Percentiles rank a stretch among this genome's conserved stretches.
These are phyloP conservation scores for Venturiaceae sp. DNA, from an alignment of 2,329 filamentous ascomycete species.

Conservation along the genomic window DNA sequence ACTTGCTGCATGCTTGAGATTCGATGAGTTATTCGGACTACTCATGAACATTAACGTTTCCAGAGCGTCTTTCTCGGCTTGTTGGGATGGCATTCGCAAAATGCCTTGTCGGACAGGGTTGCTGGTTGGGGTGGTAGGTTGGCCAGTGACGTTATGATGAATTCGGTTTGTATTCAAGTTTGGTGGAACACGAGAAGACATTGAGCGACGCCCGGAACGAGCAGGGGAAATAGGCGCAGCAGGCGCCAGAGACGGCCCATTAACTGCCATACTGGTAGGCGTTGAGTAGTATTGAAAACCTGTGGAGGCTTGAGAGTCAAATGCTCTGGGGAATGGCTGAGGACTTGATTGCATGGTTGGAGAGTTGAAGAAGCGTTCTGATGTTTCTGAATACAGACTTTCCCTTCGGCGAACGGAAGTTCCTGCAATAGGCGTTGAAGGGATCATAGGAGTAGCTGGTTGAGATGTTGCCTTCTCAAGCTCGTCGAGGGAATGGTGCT, in stretches of 20 bases:
- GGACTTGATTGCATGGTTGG: slow-evolving; percentile 3
- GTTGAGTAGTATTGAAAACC: slow-evolving; percentile 8
- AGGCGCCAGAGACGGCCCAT: slow-evolving; percentile 19
- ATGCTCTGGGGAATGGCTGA: not conserved
- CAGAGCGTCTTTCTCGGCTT: slow-evolving; percentile 69
- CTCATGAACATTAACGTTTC: slow-evolving; percentile 76
- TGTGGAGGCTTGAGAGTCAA: not conserved
- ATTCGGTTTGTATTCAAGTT: slow-evolving; percentile 24
- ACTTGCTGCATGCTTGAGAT: slow-evolving; percentile 25
- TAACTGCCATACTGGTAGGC: slow-evolving; percentile 17
- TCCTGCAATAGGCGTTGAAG: not conserved
- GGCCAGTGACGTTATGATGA: slow-evolving; percentile 14
- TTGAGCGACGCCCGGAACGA: slow-evolving; percentile 24
- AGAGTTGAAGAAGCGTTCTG: slow-evolving; percentile 4
- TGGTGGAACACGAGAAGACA: slow-evolving; percentile 21
- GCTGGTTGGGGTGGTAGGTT: slow-evolving; percentile 14
- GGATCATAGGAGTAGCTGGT: not conserved
- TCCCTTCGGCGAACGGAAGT: not conserved
- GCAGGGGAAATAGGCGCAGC: slow-evolving; percentile 21
- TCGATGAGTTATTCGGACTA: slow-evolving; percentile 62
- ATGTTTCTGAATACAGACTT: slow-evolving; percentile 1
- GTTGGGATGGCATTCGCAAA: slow-evolving; percentile 59
- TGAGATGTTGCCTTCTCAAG: slow-evolving; percentile 40
- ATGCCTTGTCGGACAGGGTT: slow-evolving; percentile 32
- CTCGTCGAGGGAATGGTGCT: slow-evolving; percentile 66